Conservation (phyloP, 441 rosid species). For the Erysimum cheiri region DNA sequence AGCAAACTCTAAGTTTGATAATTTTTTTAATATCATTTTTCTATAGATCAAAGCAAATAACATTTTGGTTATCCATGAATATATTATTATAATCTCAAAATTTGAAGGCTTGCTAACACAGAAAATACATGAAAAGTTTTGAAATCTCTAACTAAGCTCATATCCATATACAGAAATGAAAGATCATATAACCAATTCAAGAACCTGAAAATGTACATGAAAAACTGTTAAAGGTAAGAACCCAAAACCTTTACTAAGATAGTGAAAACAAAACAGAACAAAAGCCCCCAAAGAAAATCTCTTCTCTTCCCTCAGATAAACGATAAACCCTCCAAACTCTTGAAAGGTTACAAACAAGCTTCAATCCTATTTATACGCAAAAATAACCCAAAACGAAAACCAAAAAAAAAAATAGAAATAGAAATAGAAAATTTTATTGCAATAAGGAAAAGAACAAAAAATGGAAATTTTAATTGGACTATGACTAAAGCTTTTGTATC, state of each 20-base stretch:
- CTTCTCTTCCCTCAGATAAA: background rate
- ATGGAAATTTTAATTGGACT: background rate
- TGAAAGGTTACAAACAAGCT: background rate
- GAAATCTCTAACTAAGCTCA: background rate
- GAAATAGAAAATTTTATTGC: background rate
- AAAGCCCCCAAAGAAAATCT: background rate
- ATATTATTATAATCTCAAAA: background rate
- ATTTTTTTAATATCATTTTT: background rate
- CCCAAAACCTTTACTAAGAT: background rate
- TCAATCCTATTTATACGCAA: background rate
- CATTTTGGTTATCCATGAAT: background rate
- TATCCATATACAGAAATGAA: background rate
- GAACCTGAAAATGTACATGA: background rate
- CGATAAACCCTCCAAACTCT: background rate
- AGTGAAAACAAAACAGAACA: background rate
- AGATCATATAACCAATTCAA: background rate
- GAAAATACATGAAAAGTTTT: background rate
- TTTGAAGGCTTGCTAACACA: background rate
- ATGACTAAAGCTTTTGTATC: background rate
- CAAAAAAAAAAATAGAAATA: too few relatives aligned
- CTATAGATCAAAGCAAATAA: background rate
- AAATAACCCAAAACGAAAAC: background rate
- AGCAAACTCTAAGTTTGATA: background rate
- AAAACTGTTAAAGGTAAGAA: background rate
- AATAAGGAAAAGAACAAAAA: background rate